Conservation (phyloP, 75 land plant species). For the Pseudotsuga menziesii region DNA sequence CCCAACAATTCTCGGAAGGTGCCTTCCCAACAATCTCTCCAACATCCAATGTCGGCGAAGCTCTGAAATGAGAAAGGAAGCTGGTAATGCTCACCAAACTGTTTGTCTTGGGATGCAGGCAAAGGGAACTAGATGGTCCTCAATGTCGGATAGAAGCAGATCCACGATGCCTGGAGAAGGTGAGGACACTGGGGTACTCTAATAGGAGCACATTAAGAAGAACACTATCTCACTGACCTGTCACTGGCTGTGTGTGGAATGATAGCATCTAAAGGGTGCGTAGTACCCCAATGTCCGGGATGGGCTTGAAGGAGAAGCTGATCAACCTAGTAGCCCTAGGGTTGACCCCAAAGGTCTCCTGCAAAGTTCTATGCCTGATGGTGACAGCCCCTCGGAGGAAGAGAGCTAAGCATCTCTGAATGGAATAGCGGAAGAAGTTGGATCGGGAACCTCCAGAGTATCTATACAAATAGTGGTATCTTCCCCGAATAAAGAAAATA, state of each 20-base stretch:
- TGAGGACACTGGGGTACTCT: too few species aligned
- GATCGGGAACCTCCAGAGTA: background rate
- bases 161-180: too few species aligned
- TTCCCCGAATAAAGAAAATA: background rate
- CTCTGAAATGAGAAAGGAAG: too few species aligned
- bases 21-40: too few species aligned
- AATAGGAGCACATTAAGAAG: too few species aligned
- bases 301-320: background rate
- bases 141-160: too few species aligned
- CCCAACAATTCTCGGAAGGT: too few species aligned
- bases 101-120: too few species aligned
- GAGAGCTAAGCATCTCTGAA: background rate
- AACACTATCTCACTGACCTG: background rate
- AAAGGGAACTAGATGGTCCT: too few species aligned
- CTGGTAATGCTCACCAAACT: too few species aligned
- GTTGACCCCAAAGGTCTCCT: background rate
- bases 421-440: background rate
- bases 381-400: background rate
- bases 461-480: background rate
- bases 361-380: background rate
- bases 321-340: background rate
- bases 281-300: background rate
- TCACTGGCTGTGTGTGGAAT: background rate
- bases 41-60: too few species aligned
- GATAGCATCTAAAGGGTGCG: background rate